These are phyloP conservation scores for Cytauxzoon felis DNA, from an alignment of 169 alveolate genomes.

Conservation along the genomic window DNA sequence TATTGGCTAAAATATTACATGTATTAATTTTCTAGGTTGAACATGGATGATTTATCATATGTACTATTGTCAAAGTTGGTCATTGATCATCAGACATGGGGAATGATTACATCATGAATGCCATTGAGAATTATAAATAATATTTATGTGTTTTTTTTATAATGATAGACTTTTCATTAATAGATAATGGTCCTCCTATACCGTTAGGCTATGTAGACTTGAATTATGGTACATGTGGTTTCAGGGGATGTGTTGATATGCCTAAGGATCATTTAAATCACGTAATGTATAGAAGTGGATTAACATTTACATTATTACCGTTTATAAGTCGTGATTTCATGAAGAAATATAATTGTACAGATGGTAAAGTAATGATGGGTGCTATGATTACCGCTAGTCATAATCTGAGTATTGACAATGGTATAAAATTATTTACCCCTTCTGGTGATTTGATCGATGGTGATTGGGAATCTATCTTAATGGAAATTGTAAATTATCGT, in stretches of 20 bases:
- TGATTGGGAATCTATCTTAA: constrained; percentile 60
- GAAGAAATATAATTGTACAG: neutral
- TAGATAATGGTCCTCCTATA: constrained; percentile 31
- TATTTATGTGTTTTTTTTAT: too few species aligned
- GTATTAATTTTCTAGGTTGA: too few species aligned
- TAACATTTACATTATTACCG: constrained; percentile 36
- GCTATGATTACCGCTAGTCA: constrained; percentile 71
- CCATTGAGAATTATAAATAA: too few species aligned
- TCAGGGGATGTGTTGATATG: constrained; percentile 22
- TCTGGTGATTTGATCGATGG: constrained; percentile 58
- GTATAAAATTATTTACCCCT: constrained; percentile 62
- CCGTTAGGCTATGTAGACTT: constrained; percentile 37
- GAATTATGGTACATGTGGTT: constrained; percentile 48
- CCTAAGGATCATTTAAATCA: constrained; percentile 47
- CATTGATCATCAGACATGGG: too few species aligned
- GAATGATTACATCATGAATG: too few species aligned
- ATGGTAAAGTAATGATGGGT: constrained; percentile 37
- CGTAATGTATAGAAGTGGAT: constrained; percentile 54
- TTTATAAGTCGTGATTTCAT: constrained; percentile 9
- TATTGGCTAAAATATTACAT: neutral
- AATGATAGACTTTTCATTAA: constrained; percentile 3
- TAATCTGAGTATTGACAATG: constrained; percentile 66
- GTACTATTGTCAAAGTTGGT: too few species aligned
- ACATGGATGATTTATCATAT: too few species aligned
- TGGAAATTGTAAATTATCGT: constrained; percentile 53